phyloP scores from a whole-genome alignment of 768 basidiomycete species.

The Cytidiella melzeri region DNA sequence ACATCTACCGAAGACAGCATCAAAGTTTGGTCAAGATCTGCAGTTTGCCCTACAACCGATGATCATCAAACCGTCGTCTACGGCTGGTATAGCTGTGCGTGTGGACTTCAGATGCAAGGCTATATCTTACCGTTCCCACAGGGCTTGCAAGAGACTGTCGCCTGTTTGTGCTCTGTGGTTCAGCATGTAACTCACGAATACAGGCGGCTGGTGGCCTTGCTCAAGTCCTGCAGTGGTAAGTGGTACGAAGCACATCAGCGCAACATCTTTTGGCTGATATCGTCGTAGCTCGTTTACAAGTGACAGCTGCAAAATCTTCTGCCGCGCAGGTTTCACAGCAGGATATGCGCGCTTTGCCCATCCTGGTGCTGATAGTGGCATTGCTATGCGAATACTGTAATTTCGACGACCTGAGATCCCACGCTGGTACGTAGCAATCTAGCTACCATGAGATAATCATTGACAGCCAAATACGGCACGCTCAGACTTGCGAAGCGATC shows the following conservation, averaged over 20 bases:
- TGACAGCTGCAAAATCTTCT: constrained; percentile 41
- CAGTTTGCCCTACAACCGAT: constrained; percentile 80
- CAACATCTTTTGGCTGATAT: too few relatives aligned
- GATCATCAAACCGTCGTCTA: constrained; percentile 78
- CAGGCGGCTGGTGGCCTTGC: constrained; percentile 62
- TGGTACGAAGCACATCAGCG: too few relatives aligned
- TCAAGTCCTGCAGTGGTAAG: constrained; percentile 83
- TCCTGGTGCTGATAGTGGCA: constrained; percentile 80
- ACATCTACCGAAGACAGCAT: constrained; percentile 83
- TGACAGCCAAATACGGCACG: too few relatives aligned
- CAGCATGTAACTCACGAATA: constrained; percentile 86
- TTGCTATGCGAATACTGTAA: constrained; percentile 85
- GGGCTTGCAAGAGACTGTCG: constrained; percentile 88
- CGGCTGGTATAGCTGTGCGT: constrained; percentile 60
- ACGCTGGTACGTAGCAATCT: constrained; percentile 21
- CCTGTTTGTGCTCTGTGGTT: constrained; percentile 85
- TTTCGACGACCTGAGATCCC: constrained; percentile 74
- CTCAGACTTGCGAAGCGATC: constrained; percentile 48
- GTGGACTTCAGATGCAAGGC: not conserved
- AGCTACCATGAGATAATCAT: too few relatives aligned
- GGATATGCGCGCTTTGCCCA: constrained; percentile 51
- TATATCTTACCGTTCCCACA: constrained; percentile 22
- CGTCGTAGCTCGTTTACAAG: constrained; percentile 61
- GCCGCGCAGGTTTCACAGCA: constrained; percentile 35
- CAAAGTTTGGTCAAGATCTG: constrained; percentile 83